Base-by-base conservation (phyloP, 2,329 filamentous ascomycete species). In the Calcarisporium arbuscula region DNA sequence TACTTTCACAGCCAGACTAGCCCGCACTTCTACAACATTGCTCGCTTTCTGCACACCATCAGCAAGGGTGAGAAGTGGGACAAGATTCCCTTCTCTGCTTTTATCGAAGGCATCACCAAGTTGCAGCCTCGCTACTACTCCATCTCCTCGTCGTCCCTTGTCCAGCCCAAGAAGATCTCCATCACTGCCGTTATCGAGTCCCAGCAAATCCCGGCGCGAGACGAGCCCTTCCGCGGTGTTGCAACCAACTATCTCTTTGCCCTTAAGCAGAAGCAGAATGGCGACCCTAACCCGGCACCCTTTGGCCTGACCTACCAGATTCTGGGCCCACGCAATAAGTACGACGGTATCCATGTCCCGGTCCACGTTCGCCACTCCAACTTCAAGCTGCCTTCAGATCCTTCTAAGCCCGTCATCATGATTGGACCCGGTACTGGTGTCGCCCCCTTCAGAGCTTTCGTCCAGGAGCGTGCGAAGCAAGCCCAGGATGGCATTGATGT, bases 91-190 rank as follows among this genome's bases (percentile, higher is more conserved):
- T 96, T 98, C 66, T 95, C 92, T 8, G 80, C 89, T 50, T 80
- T 96, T 50, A 88, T 98, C 47, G 92, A 98, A 70, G 85, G 87
- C 46, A 64, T 98, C 42, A 85, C 81, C 64, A 96, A 95, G 70
- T 79, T 98, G 38, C 92, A 98, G 62, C 90, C 92, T 25, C 86
- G 92, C 32, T 98, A 96, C 72, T 98, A 98, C 70, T 98, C 94
- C 32, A 98, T 98, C 60, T 98, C 92, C 3, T 98, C 94, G 2
- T 96, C 92, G 1, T 95, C 92, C 6, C 61, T 88, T 8, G 89
- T 94, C 12, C 89, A 98, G 57, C 89, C 92, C 57, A 82, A 94
- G 64, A 90, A 88, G 67, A 88, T 98, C 47, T 86, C 92, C 41
- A 84, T 98, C 52, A 98, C 92, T 12, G 90, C 90, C 38, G 83